Percentiles rank a stretch among this genome's conserved stretches.
phyloP scores from a whole-genome alignment of 768 basidiomycete species.

The Dacryopinax primogenitus region DNA sequence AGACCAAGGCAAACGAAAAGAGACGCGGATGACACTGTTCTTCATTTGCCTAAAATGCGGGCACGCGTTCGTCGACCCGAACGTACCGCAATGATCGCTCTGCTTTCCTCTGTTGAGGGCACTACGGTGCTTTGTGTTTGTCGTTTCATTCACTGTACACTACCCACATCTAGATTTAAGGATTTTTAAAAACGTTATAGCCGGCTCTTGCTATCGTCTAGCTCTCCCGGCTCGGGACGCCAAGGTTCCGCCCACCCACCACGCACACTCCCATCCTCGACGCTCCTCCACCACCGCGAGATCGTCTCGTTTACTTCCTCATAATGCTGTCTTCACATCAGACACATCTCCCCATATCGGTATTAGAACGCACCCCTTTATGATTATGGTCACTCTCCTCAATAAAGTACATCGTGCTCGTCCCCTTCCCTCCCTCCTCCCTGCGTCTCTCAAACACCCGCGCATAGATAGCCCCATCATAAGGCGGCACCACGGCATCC shows the following conservation, averaged over 20 bases:
- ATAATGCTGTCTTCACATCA: neutral
- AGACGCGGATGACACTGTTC: conserved; percentile 89
- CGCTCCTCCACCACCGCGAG: neutral
- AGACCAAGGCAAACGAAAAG: conserved; percentile 92
- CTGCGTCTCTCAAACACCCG: conserved; percentile 27
- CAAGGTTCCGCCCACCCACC: neutral
- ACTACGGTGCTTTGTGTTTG: neutral
- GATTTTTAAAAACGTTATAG: neutral
- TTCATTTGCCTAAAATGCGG: conserved; percentile 65
- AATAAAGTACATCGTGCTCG: conserved; percentile 54
- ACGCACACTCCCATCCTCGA: neutral
- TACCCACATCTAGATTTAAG: conserved; percentile 7
- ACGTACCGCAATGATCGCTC: neutral
- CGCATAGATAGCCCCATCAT: conserved; percentile 60
- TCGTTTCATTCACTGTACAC: neutral
- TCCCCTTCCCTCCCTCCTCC: conserved; percentile 41
- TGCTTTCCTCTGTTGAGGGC: neutral
- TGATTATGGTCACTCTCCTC: conserved; percentile 75
- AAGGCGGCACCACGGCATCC: conserved; percentile 55
- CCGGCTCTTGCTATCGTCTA: neutral
- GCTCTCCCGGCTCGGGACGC: neutral
- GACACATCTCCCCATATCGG: neutral
- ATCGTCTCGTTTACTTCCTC: neutral
- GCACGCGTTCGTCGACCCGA: conserved; percentile 58
- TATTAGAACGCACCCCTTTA: conserved; percentile 35